Conservation (phyloP, 768 basidiomycete species). For the Sarcomyxa edulis region DNA sequence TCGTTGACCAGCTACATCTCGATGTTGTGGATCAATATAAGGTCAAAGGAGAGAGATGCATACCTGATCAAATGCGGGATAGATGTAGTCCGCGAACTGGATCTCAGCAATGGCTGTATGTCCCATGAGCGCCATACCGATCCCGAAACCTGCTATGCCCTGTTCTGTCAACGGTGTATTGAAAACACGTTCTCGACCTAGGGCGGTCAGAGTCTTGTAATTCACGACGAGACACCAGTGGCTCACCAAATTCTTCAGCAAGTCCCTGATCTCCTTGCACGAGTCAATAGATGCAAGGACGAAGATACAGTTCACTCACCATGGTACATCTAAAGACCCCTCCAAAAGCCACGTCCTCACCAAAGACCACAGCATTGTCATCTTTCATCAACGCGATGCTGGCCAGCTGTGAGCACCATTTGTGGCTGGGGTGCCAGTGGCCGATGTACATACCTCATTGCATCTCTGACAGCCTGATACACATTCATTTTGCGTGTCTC, state of each 20-base stretch:
- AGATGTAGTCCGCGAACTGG: constrained; percentile 89
- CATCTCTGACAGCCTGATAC: constrained; percentile 90
- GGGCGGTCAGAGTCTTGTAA: no score
- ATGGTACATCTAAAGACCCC: constrained; percentile 94
- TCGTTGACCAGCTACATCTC: constrained; percentile 80
- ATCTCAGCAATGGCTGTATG: constrained; percentile 95
- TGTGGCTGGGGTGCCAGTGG: no score
- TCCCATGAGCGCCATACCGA: constrained; percentile 89
- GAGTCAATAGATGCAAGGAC: constrained; percentile 1
- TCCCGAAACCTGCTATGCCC: constrained; percentile 92
- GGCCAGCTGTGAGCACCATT: no score
- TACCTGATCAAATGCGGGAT: constrained; percentile 92
- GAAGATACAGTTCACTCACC: constrained; percentile 49
- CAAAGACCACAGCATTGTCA: constrained; percentile 84
- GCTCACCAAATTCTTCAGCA: constrained; percentile 88
- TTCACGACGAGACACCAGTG: no score
- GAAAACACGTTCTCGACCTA: constrained; percentile 89
- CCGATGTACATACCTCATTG: constrained; percentile 63
- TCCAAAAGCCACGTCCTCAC: constrained; percentile 89
- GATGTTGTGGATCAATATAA: constrained; percentile 3
- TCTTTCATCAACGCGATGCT: constrained; percentile 84
- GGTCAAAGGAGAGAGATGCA: neutral
- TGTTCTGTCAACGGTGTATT: constrained; percentile 93
- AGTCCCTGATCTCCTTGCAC: constrained; percentile 53
- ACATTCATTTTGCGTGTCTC: constrained; percentile 95